phyloP scores from a whole-genome alignment of 352 stramenopile genomes.

The Globisporangium mamillatum region DNA sequence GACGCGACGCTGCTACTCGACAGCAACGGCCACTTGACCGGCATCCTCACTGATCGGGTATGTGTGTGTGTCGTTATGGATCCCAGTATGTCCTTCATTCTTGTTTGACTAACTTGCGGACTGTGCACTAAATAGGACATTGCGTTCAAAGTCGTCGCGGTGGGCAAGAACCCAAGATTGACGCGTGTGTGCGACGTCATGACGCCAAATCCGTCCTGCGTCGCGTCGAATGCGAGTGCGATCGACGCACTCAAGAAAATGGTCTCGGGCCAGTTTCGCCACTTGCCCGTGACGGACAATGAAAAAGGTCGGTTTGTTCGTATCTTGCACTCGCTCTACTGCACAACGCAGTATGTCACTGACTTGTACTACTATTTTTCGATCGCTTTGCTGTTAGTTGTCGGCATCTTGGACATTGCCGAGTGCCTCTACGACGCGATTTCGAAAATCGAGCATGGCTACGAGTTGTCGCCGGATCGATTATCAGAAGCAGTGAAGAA shows the following conservation, averaged over 20 bases:
- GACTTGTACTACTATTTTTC: not conserved
- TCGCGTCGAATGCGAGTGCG: constrained; percentile 89
- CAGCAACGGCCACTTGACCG: constrained; percentile 84
- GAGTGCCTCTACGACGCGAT: constrained; percentile 99
- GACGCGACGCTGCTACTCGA: constrained; percentile 93
- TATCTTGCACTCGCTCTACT: not conserved
- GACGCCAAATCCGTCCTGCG: constrained; percentile 94
- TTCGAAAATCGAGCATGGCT: constrained; percentile 92
- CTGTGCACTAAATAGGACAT: constrained; percentile 78
- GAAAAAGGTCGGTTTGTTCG: constrained; percentile 48
- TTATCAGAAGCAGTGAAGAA: constrained; percentile 78
- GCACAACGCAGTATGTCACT: not conserved
- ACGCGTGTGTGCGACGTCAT: constrained; percentile 91
- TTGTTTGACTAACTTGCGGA: not conserved
- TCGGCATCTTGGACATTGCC: constrained; percentile 97
- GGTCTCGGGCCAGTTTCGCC: constrained; percentile 94
- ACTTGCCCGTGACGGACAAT: constrained; percentile 93
- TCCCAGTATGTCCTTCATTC: not conserved
- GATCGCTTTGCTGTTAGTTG: constrained; percentile 44
- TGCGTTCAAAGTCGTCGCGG: constrained; percentile 90
- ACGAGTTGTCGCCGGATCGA: constrained; percentile 66
- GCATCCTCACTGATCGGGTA: constrained; percentile 94
- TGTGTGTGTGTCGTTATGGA: constrained; percentile 7
- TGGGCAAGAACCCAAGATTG: constrained; percentile 70
- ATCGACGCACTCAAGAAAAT: constrained; percentile 97